These are phyloP conservation scores for Tricholoma matsutake DNA, from an alignment of 768 basidiomycete genomes.

Conservation along the genomic window DNA sequence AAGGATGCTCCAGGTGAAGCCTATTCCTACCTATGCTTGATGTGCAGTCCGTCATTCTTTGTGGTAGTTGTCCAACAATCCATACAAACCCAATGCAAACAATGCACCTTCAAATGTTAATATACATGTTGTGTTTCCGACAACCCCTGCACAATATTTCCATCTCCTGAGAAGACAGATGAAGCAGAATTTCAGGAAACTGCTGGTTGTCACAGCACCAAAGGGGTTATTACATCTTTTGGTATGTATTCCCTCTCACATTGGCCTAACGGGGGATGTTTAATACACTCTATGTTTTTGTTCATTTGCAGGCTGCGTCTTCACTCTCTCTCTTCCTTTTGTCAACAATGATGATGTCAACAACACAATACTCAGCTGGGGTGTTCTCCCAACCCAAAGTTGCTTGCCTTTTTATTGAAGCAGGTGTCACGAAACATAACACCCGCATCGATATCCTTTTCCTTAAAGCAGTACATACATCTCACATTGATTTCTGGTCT, in stretches of 20 bases:
- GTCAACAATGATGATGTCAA: background rate
- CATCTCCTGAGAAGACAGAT: constrained; percentile 88
- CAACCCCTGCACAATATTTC: constrained; percentile 91
- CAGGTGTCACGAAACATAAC: constrained; percentile 59
- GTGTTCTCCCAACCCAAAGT: constrained; percentile 53
- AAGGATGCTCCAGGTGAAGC: constrained; percentile 77
- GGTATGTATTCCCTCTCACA: constrained; percentile 38
- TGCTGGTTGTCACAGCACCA: constrained; percentile 79
- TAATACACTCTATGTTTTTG: background rate
- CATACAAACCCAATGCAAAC: constrained; percentile 32
- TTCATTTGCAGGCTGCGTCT: constrained; percentile 57
- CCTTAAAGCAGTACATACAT: constrained; percentile 62
- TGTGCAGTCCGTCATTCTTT: background rate
- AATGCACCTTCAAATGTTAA: constrained; percentile 57
- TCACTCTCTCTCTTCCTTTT: constrained; percentile 30
- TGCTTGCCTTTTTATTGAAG: constrained; percentile 52
- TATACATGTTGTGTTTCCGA: constrained; percentile 82
- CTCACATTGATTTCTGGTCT: background rate
- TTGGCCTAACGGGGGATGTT: background rate
- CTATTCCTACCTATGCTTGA: background rate
- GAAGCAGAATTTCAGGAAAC: constrained; percentile 81
- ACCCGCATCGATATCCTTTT: constrained; percentile 60
- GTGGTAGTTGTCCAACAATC: constrained; percentile 75
- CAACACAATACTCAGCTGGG: background rate
- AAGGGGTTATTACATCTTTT: constrained; percentile 79